Conservation (phyloP, 768 basidiomycete genomes). For the Cubamyces lactineus region DNA sequence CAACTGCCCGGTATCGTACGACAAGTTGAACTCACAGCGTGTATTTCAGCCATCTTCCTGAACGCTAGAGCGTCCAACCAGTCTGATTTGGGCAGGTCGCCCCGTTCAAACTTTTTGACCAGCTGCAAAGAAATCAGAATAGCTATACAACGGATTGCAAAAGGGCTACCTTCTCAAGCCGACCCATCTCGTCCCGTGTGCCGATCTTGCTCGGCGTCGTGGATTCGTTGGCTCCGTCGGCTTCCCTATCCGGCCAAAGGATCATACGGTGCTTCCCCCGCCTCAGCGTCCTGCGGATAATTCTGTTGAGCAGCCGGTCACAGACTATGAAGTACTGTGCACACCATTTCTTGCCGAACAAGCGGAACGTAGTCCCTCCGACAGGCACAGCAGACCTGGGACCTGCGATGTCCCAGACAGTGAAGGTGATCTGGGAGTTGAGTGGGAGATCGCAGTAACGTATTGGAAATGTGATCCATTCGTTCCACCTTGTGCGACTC, state of each 20-base stretch:
- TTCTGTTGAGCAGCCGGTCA: too few species aligned
- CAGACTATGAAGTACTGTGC: slow-evolving; percentile 20
- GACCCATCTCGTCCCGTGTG: slow-evolving; percentile 89
- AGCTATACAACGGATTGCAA: neutral
- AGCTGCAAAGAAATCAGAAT: slow-evolving; percentile 44
- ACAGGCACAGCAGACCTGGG: slow-evolving; percentile 80
- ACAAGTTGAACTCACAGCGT: slow-evolving; percentile 61
- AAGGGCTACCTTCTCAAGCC: slow-evolving; percentile 79
- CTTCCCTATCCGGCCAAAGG: slow-evolving; percentile 82
- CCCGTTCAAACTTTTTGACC: slow-evolving; percentile 95
- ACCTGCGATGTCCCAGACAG: slow-evolving; percentile 94
- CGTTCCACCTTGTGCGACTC: slow-evolving; percentile 76
- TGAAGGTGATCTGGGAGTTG: slow-evolving; percentile 87
- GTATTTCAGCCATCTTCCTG: slow-evolving; percentile 93
- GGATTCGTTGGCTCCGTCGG: slow-evolving; percentile 81
- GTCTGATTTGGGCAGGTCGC: slow-evolving; percentile 91
- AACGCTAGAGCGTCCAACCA: slow-evolving; percentile 96
- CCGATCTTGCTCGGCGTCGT: slow-evolving; percentile 88
- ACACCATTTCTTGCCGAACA: slow-evolving; percentile 95
- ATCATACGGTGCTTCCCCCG: slow-evolving; percentile 89
- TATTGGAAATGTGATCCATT: slow-evolving; percentile 91
- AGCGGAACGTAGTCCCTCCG: slow-evolving; percentile 86
- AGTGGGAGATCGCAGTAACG: slow-evolving; percentile 92
- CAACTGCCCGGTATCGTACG: neutral
- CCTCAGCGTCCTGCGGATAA: slow-evolving; percentile 71